phyloP scores from a whole-genome alignment of 2,329 filamentous ascomycete genomes.

The Cordyceps sp. region DNA sequence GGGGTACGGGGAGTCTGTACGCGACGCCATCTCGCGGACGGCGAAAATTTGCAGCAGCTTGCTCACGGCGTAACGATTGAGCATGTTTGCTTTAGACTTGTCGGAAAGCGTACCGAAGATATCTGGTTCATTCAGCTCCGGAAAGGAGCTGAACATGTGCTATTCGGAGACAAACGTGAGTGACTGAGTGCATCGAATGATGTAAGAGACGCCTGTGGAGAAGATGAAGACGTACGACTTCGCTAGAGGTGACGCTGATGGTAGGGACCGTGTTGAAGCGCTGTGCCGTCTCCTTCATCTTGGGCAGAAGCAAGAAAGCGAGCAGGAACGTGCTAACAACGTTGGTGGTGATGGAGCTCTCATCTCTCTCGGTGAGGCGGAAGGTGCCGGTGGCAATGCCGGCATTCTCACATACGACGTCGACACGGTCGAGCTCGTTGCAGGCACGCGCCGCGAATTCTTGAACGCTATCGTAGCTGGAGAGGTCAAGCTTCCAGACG shows the following conservation, averaged over 20 bases:
- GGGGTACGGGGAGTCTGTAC: not conserved
- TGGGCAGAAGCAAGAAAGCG: constrained; percentile 30
- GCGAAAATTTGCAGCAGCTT: constrained; percentile 15
- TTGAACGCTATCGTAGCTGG: not conserved
- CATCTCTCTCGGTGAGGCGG: constrained; percentile 25
- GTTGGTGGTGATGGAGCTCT: constrained; percentile 33
- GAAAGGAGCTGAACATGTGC: constrained; percentile 8
- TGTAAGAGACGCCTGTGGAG: too few species aligned
- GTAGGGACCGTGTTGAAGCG: constrained; percentile 7
- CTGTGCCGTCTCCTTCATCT: constrained; percentile 23
- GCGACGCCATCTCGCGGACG: constrained; percentile 8
- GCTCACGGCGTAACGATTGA: constrained; percentile 10
- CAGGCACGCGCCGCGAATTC: not conserved
- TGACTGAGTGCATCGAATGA: too few species aligned
- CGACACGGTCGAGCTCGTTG: not conserved
- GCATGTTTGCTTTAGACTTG: constrained; percentile 3
- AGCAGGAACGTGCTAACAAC: constrained; percentile 35
- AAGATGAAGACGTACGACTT: constrained; percentile 10
- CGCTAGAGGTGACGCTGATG: constrained; percentile 9
- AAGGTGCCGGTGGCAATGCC: constrained; percentile 16
- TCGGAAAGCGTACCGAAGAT: constrained; percentile 14
- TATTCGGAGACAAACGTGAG: not conserved
- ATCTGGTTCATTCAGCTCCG: constrained; percentile 10
- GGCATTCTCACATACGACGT: constrained; percentile 12
- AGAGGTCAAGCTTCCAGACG: not conserved